Conservation (phyloP, 139 green algal species). For the Auxenochlorella protothecoides region DNA sequence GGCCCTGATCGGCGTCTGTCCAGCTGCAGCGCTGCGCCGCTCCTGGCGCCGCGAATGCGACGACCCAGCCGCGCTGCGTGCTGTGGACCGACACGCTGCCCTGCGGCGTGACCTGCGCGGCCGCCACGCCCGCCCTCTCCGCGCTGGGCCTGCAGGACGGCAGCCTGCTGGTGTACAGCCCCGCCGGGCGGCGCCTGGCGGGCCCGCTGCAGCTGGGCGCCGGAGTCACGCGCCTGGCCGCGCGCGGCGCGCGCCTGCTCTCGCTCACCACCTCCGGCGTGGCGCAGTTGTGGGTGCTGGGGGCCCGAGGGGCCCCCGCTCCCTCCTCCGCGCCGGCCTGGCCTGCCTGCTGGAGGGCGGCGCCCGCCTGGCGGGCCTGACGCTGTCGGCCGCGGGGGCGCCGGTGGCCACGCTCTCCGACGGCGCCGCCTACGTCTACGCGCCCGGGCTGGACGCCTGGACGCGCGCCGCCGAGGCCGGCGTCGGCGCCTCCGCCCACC, state of each 20-base stretch:
- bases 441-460: too few relatives aligned
- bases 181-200: slow-evolving; percentile 38
- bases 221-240: slow-evolving; percentile 19
- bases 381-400: too few relatives aligned
- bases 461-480: too few relatives aligned
- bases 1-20: too few relatives aligned
- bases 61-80: too few relatives aligned
- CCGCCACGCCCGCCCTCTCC: background rate
- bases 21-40: too few relatives aligned
- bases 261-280: slow-evolving; percentile 21
- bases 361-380: too few relatives aligned
- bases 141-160: slow-evolving; percentile 9
- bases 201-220: slow-evolving; percentile 41
- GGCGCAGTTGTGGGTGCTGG: slow-evolving; percentile 17
- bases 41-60: too few relatives aligned
- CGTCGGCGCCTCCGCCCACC: too few relatives aligned
- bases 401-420: too few relatives aligned
- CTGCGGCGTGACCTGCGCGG: background rate
- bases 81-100: background rate
- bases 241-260: slow-evolving; percentile 20
- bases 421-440: too few relatives aligned
- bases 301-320: slow-evolving; percentile 14
- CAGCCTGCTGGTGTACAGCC: slow-evolving; percentile 26
- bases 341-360: slow-evolving; percentile 27
- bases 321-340: slow-evolving; percentile 15